Base-by-base conservation (phyloP, 1,139 yeast genomes). In the Candida gigantensis region DNA sequence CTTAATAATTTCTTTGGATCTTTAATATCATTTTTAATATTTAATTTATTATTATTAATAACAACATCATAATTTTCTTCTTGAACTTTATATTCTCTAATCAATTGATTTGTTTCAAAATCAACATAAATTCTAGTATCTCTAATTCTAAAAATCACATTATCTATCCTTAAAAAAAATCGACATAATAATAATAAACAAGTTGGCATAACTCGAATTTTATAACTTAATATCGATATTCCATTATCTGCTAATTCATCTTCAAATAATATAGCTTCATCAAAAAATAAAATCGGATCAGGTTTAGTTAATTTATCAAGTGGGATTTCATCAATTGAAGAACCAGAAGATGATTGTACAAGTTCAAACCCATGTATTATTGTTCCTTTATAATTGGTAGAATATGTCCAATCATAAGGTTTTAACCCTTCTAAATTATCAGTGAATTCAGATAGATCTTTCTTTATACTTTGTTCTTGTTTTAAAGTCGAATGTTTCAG, bases 171-270 rank as follows among this genome's bases (percentile, higher is more conserved):
- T 42, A 92, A 62, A 57, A 87, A 92, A 49, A 90, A 77, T 33
- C 98, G 72, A 37, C 83, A 77, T 34, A 92, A 67, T 25, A 92
- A 48, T 29, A 92, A 65, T 43, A 92, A 57, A 42, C 96, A 77
- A 34, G 83, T 77, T 5, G 84, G 82, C 97, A 92, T 94, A 3
- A 89, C 97, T 47, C 99, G 68, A 19, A 94, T 77, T 58, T 89
- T 89, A 21, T 83, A 80, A 36, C 81, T 79, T 37, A 87, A 62
- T 39, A 87, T 74, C 0, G 94, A 80, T 17, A 88, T 84, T 3
- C 99, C 99, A 57, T 92, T 92, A 58, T 92, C 99, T 3, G 96
- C 98, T 40, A 92, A 68, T 57, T 92, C 99, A 54, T 92, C 98
- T 56, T 92, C 99, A 55, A 78, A 94, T 23, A 94, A 66, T 6